Evolutionary conservation across 345 rosid species (phyloP).

Genomic region (Noccaea bulbosa): DNA sequence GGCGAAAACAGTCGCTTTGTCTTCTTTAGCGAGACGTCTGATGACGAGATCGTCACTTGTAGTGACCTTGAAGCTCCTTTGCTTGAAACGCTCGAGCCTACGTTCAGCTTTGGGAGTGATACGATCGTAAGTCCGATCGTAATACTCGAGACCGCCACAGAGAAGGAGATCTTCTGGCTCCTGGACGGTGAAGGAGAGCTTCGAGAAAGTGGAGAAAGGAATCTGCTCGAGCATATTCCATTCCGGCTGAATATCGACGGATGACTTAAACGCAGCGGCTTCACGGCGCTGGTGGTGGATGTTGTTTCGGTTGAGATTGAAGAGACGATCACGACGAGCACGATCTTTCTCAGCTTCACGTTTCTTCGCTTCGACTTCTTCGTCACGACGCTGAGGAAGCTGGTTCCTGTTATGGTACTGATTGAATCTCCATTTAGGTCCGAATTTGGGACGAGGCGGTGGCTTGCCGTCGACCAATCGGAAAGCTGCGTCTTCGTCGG

Average conservation of each 20-base stretch:
- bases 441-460: conserved; percentile 86
- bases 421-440: conserved; percentile 88
- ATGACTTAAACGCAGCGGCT: conserved; percentile 79
- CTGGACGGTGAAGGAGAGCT: conserved; percentile 70
- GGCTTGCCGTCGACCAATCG: conserved; percentile 92
- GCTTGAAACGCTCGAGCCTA: conserved; percentile 88
- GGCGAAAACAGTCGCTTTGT: conserved; percentile 90
- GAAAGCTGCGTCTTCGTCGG: conserved; percentile 80
- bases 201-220: conserved; percentile 85
- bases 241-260: conserved; percentile 95
- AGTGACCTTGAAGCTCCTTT: conserved; percentile 87
- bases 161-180: conserved; percentile 87
- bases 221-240: conserved; percentile 99
- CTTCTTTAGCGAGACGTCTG: conserved; percentile 84
- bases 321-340: conserved; percentile 86
- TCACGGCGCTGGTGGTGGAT: conserved; percentile 79
- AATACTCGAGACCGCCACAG: conserved; percentile 79
- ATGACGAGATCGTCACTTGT: conserved; percentile 96
- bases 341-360: conserved; percentile 96
- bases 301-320: conserved; percentile 67
- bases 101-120: conserved; percentile 85
- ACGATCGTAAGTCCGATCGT: conserved; percentile 73
- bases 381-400: conserved; percentile 94
- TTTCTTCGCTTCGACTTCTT: conserved; percentile 88
- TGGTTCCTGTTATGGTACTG: conserved; percentile 66